Percentiles rank a stretch among this genome's conserved stretches.
Conservation (phyloP, 768 basidiomycete genomes). For the Dentipellis sp. region DNA sequence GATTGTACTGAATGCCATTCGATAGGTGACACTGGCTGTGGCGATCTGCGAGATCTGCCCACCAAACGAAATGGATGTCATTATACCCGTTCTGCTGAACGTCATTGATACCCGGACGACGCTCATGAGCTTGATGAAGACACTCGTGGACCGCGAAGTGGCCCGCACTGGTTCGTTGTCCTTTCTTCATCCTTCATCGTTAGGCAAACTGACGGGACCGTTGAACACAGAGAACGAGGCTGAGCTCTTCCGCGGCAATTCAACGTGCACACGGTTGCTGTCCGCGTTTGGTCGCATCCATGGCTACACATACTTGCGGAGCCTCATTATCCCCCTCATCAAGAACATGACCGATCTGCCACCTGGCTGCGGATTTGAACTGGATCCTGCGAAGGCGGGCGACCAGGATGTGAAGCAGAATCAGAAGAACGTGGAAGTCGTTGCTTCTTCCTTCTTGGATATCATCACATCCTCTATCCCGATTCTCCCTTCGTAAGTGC, state of each 20-base stretch:
- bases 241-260: slow-evolving; percentile 81
- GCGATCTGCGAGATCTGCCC: slow-evolving; percentile 87
- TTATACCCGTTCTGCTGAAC: slow-evolving; percentile 79
- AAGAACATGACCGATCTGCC: slow-evolving; percentile 67
- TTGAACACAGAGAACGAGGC: slow-evolving; percentile 57
- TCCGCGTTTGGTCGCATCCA: slow-evolving; percentile 84
- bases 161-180: slow-evolving; percentile 50
- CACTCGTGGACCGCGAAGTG: slow-evolving; percentile 82
- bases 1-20: too few relatives aligned
- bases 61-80: slow-evolving; percentile 67
- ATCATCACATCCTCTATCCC: slow-evolving; percentile 65
- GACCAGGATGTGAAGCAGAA: slow-evolving; percentile 62
- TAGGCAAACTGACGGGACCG: not conserved
- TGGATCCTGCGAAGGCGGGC: slow-evolving; percentile 56
- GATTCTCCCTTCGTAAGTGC: slow-evolving; percentile 63
- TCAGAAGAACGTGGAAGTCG: slow-evolving; percentile 57
- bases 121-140: slow-evolving; percentile 66
- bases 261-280: slow-evolving; percentile 78
- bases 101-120: slow-evolving; percentile 73
- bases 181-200: not conserved
- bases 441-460: slow-evolving; percentile 67
- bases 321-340: slow-evolving; percentile 68
- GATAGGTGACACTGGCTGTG: slow-evolving; percentile 66
- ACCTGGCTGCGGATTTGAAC: slow-evolving; percentile 62
- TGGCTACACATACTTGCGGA: slow-evolving; percentile 86